phyloP scores from a whole-genome alignment of 2,329 filamentous ascomycete genomes.

The Aspergillus floridensis region DNA sequence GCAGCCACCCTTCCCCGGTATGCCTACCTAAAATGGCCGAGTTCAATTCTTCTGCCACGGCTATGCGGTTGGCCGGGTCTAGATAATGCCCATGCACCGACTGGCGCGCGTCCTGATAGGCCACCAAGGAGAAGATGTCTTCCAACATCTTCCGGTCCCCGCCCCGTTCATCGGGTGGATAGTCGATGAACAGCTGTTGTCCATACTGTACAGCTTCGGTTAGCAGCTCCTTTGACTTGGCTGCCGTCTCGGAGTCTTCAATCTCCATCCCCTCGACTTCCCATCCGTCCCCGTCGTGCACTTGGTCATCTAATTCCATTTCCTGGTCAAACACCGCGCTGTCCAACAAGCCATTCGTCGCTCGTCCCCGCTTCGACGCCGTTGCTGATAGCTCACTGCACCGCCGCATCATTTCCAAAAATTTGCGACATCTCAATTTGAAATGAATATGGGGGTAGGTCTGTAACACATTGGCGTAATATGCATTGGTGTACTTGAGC shows the following conservation, averaged over 20 bases:
- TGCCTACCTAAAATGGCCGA: constrained; percentile 80
- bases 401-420: constrained; percentile 87
- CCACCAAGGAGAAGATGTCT: constrained; percentile 84
- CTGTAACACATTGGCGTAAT: constrained; percentile 76
- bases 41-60: constrained; percentile 90
- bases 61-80: constrained; percentile 68
- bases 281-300: constrained; percentile 32
- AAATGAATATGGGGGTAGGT: constrained; percentile 85
- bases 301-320: constrained; percentile 59
- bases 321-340: constrained; percentile 50
- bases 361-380: constrained; percentile 37
- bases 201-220: constrained; percentile 75
- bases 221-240: constrained; percentile 55
- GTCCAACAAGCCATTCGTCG: constrained; percentile 43
- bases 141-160: constrained; percentile 71
- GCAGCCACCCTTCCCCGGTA: background rate
- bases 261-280: constrained; percentile 55
- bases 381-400: constrained; percentile 60
- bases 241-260: constrained; percentile 45
- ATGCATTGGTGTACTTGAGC: constrained; percentile 72
- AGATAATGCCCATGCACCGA: constrained; percentile 76
- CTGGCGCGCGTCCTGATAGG: constrained; percentile 76
- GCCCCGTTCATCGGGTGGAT: constrained; percentile 65
- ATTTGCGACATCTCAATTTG: constrained; percentile 81
- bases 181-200: constrained; percentile 73